A percentile compares a stretch with the other conserved stretches of the same genome.
These are phyloP conservation scores for Teunomyces barrocoloradensis DNA, from an alignment of 805 yeast genomes.

Conservation along the genomic window DNA sequence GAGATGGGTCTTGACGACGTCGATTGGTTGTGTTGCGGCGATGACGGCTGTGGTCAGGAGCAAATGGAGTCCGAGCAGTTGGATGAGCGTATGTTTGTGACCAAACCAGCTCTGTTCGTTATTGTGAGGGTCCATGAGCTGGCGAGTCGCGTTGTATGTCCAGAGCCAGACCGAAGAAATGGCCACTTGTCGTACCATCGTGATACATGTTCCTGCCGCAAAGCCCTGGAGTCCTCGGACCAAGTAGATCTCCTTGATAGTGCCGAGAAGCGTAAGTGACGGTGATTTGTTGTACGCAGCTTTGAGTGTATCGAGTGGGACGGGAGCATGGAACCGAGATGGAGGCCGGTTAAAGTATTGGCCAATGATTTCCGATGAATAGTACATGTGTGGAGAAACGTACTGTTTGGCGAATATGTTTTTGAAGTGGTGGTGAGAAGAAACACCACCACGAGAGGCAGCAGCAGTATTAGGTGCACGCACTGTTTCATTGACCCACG, in stretches of 20 bases:
- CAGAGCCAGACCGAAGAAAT: slow-evolving; percentile 83
- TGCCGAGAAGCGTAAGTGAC: slow-evolving; percentile 49
- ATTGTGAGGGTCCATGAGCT: slow-evolving; percentile 56
- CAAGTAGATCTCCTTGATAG: slow-evolving; percentile 63
- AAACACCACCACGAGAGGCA: slow-evolving; percentile 9
- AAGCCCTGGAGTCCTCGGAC: slow-evolving; percentile 77
- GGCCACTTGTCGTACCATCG: slow-evolving; percentile 73
- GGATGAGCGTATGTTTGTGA: slow-evolving; percentile 38
- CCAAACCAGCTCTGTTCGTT: slow-evolving; percentile 42
- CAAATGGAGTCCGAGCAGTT: slow-evolving; percentile 51
- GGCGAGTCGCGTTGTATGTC: slow-evolving; percentile 75
- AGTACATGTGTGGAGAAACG: slow-evolving; percentile 43
- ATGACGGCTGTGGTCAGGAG: slow-evolving; percentile 73
- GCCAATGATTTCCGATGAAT: slow-evolving; percentile 30
- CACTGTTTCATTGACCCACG: slow-evolving; percentile 25
- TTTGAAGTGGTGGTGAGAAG: neutral
- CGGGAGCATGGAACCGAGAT: slow-evolving; percentile 21
- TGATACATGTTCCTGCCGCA: slow-evolving; percentile 79
- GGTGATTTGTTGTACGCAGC: slow-evolving; percentile 49
- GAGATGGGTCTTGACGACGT: slow-evolving; percentile 79
- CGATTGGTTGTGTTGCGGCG: slow-evolving; percentile 81
- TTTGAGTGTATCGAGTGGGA: slow-evolving; percentile 19
- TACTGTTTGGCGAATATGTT: slow-evolving; percentile 30
- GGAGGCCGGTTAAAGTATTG: slow-evolving; percentile 22
- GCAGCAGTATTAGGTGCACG: slow-evolving; percentile 2